Evolutionary conservation across 2,329 filamentous ascomycete genomes (phyloP), one percentile per base, ranked within the genome.

Genomic region (Zalaria sp.): DNA sequence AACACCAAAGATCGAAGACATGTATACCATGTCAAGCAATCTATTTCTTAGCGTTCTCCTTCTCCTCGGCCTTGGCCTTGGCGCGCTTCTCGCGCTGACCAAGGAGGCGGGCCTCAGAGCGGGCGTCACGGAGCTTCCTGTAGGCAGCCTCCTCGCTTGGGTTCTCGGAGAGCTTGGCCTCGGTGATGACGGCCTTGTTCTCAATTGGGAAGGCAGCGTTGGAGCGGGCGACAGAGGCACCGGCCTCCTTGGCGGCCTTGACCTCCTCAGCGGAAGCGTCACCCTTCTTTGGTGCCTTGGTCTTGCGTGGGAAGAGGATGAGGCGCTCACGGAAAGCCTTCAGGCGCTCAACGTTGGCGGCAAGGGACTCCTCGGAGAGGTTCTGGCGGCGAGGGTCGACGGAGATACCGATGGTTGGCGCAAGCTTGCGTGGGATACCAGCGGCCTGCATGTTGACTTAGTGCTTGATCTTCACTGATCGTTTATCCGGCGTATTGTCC

Each of bases 301-400:
- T 79, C 72, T 85, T 87, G 77, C 87, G 86, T 65, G 91, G 91
- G 78, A 98, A 95, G 66, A 98, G 79, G 67, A 98, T 94, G 63
- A 98, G 75, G 64, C 87, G 86, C 64, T 82, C 79, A 75, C 83
- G 84, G 87, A 94, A 98, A 66, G 86, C 86, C 79, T 95, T 88
- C 65, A 98, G 86, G 64, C 91, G 91, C 68, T 83, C 83, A 59
- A 98, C 89, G 73, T 98, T 98, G 76, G 77, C 76, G 67, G 85
- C 77, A 60, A 96, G 81, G 54, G 83, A 83, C 79, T 96, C 91
- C 75, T 93, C 85, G 63, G 82, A 91, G 63, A 93, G 82, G 79
- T 96, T 98, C 74, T 85, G 80, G 69, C 91, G 89, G 73, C 91
- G 89, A 69, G 79, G 75, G 71, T 98, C 91, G 73, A 98, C 89